Percentiles rank a stretch among this genome's conserved stretches.
Conservation (phyloP, 768 basidiomycete species). For the Naganishia vishniacii region DNA sequence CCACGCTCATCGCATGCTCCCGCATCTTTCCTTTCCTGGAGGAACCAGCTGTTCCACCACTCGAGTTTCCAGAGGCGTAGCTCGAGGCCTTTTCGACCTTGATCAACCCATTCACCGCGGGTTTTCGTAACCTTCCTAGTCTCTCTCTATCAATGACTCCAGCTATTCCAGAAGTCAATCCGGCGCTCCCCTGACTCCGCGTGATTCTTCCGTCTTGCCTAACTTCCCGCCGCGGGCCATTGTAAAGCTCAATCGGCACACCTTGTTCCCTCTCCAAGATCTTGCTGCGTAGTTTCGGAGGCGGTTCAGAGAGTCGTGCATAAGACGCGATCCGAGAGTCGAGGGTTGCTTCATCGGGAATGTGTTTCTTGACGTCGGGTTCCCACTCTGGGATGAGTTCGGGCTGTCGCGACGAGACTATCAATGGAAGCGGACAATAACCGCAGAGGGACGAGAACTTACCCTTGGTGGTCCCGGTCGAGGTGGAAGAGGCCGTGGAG, state of each 20-base stretch:
- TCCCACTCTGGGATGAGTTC: constrained; percentile 26
- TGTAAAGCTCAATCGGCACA: neutral
- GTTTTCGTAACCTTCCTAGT: constrained; percentile 21
- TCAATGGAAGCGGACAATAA: neutral
- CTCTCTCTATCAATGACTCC: neutral
- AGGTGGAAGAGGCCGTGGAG: constrained; percentile 22
- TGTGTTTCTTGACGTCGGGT: constrained; percentile 26
- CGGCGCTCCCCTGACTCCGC: no score
- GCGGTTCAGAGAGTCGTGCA: constrained; percentile 17
- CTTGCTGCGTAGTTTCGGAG: constrained; percentile 15
- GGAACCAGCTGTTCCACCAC: neutral
- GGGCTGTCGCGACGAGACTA: neutral
- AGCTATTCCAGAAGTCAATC: neutral
- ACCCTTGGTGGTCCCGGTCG: constrained; percentile 25
- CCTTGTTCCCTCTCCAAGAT: constrained; percentile 20
- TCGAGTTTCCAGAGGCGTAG: neutral
- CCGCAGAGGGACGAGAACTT: neutral
- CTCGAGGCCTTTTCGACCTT: constrained; percentile 6
- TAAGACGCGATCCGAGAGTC: constrained; percentile 25
- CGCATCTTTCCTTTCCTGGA: constrained; percentile 9
- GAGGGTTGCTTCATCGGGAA: constrained; percentile 23
- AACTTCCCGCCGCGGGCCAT: no score
- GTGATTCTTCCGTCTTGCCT: no score
- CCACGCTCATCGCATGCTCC: constrained; percentile 5
- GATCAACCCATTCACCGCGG: constrained; percentile 22